A percentile compares a stretch with the other conserved stretches of the same genome.
Conservation (phyloP, 192 early-diverging fungal species). For the Linnemannia zychae region DNA sequence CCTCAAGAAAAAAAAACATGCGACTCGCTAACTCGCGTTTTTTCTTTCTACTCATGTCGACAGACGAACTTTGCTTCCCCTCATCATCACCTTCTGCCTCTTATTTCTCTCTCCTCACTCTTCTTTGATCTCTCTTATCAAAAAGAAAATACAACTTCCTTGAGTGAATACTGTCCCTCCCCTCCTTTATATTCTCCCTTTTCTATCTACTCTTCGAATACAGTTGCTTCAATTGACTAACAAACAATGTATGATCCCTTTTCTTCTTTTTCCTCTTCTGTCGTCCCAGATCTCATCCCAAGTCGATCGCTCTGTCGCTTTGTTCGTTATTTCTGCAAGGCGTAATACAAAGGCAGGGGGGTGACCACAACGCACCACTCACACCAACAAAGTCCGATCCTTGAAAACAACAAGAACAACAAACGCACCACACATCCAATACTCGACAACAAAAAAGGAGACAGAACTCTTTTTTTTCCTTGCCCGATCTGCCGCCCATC, state of each 20-base stretch:
- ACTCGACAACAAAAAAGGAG: slow-evolving; percentile 4
- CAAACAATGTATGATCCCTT: neutral
- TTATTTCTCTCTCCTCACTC: neutral
- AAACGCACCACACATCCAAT: neutral
- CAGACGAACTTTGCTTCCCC: neutral
- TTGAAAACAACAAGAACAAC: neutral
- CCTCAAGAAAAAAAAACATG: neutral
- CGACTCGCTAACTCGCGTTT: neutral
- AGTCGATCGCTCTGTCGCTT: neutral
- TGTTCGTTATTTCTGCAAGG: slow-evolving; percentile 6
- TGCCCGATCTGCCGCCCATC: neutral
- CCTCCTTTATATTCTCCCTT: neutral
- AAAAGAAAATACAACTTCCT: neutral
- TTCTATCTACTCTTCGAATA: neutral
- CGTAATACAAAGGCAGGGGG: slow-evolving; percentile 15
- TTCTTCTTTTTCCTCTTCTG: neutral
- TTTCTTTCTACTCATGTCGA: neutral
- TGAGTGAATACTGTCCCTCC: neutral
- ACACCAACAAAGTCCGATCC: neutral
- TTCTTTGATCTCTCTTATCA: neutral
- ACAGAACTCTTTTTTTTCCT: neutral
- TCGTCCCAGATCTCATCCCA: neutral
- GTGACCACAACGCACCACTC: neutral
- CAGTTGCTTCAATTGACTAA: neutral
- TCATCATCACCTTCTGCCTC: neutral